Evolutionary conservation across 441 rosid species (phyloP), one percentile per base, ranked within the genome.

Genomic region (Adansonia grandidieri): DNA sequence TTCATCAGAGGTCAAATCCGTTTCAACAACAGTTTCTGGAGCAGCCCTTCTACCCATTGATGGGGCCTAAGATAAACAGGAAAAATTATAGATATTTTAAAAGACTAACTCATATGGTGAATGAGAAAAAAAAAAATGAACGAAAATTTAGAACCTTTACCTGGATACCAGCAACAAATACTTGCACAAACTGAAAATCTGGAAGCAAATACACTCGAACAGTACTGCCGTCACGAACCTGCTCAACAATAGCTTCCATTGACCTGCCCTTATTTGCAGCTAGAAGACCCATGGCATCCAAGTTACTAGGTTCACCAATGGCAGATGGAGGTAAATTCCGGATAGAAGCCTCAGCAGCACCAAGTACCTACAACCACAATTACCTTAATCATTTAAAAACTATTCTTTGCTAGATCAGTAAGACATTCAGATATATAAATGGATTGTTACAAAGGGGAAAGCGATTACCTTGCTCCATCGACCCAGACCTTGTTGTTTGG

Each of bases 171-270:
- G 99, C 98, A 82, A 97, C 91, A 84, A 90, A 92, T 6, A 97
- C 99, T 87, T 92, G 98, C 74, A 97, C 98, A 82, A 91, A 97
- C 86, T 93, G 97, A 84, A 97, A 93, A 54, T 90, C 97, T 17
- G 99, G 99, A 82, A 97, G 98, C 92, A 97, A 89, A 86, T 94
- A 88, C 58, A 93, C 97, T 54, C 97, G 90, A 28, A 97, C 83
- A 54, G 96, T 92, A 74, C 98, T 97, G 66, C 99, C 99, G 89
- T 97, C 98, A 67, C 98, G 98, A 80, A 93, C 95, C 84, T 96
- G 98, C 93, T 96, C 98, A 53, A 96, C 99, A 83, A 94, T 85
- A 78, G 91, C 90, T 87, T 96, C 82, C 97, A 96, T 85, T 64
- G 98, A 91, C 71, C 85, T 88, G 71, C 99, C 99, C 85, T 94